Evolutionary conservation across 495 filamentous ascomycete species (phyloP).

Genomic region (Lepraria neglecta): DNA sequence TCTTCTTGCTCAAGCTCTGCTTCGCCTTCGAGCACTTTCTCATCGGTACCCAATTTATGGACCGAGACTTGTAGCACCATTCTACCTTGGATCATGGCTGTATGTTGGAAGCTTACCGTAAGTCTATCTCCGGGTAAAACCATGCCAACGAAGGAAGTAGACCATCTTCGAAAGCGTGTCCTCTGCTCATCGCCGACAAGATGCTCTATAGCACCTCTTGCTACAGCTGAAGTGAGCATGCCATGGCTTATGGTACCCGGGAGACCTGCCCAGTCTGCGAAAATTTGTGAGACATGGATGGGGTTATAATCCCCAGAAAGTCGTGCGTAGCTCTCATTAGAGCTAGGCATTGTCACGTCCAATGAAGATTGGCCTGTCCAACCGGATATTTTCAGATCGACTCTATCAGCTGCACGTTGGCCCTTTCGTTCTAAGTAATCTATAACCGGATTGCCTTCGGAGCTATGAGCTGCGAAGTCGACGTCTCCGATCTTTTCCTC

Average conservation of each 20-base stretch:
- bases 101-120: conserved; percentile 32
- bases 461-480: conserved; percentile 13
- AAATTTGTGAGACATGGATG: conserved; percentile 33
- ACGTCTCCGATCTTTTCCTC: conserved; percentile 15
- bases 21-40: conserved; percentile 25
- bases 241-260: conserved; percentile 37
- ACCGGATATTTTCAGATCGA: conserved; percentile 15
- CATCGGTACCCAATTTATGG: background rate
- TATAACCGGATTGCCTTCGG: conserved; percentile 30
- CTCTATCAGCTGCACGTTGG: background rate
- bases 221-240: conserved; percentile 33
- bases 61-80: conserved; percentile 30
- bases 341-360: conserved; percentile 23
- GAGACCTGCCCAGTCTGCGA: conserved; percentile 31
- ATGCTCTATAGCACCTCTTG: conserved; percentile 24
- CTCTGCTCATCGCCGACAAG: conserved; percentile 15
- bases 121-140: conserved; percentile 36
- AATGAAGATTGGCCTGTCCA: background rate
- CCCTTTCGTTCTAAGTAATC: conserved; percentile 33
- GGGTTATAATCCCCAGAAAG: conserved; percentile 37
- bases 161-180: background rate
- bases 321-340: conserved; percentile 30
- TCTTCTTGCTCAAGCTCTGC: conserved; percentile 35
- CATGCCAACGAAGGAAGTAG: conserved; percentile 34
- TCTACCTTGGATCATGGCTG: conserved; percentile 35